Conservation (phyloP, 345 rosid genomes). For the Ceriops decandra region DNA sequence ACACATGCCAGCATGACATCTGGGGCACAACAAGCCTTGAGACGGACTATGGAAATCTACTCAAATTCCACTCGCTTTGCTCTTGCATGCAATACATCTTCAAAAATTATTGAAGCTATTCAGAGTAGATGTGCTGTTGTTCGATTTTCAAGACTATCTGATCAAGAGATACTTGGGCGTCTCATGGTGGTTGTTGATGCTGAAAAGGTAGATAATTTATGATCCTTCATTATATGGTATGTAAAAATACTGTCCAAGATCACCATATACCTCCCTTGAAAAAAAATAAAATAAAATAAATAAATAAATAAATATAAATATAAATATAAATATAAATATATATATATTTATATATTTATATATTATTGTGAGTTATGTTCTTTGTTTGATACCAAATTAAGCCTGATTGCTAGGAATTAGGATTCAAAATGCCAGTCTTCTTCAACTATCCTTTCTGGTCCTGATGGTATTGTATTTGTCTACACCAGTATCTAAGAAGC, state of each 20-base stretch:
- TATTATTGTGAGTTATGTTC: neutral
- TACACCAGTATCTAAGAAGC: neutral
- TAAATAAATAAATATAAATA: too few species aligned
- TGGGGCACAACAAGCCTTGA: constrained; percentile 96
- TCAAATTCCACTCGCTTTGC: constrained; percentile 95
- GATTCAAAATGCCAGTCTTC: neutral
- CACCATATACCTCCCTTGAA: too few species aligned
- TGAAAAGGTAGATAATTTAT: constrained; percentile 54
- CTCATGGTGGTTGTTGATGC: constrained; percentile 83
- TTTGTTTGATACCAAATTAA: neutral
- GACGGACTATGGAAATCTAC: constrained; percentile 95
- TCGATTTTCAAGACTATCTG: constrained; percentile 90
- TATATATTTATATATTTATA: too few species aligned
- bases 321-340: too few species aligned
- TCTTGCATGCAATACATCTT: constrained; percentile 86
- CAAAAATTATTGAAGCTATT: constrained; percentile 92
- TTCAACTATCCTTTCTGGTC: neutral
- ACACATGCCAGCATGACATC: constrained; percentile 72
- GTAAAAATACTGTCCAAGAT: neutral
- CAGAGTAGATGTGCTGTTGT: constrained; percentile 98
- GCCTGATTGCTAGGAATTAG: neutral
- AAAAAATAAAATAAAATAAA: too few species aligned
- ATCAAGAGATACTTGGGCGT: constrained; percentile 87
- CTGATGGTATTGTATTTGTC: neutral
- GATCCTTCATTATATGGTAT: neutral